Conservation (phyloP, 176 grass and related monocot species). For the Aegilops longissima region DNA sequence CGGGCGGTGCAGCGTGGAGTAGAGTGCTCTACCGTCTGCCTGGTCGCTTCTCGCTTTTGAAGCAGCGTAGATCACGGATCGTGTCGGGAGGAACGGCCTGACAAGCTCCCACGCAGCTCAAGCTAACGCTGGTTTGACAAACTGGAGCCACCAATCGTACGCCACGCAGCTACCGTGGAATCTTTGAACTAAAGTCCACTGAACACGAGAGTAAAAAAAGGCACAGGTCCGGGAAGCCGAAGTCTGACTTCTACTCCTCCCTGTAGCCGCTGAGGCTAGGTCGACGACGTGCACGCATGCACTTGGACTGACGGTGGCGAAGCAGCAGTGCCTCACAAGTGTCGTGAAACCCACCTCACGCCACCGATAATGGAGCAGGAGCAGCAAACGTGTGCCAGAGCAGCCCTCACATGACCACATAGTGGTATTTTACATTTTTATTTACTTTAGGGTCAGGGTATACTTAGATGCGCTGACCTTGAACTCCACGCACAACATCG, state of each 20-base stretch:
- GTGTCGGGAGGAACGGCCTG: background rate
- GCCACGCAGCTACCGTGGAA: background rate
- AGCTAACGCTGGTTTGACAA: background rate
- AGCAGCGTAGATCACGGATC: background rate
- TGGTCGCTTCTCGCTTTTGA: background rate
- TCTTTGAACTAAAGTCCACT: background rate
- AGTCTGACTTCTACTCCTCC: background rate
- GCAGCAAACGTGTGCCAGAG: too few relatives aligned
- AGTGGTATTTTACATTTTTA: too few relatives aligned
- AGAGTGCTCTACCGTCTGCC: too few relatives aligned
- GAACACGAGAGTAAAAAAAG: background rate
- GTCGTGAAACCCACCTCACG: background rate
- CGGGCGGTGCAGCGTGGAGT: too few relatives aligned
- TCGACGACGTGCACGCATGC: background rate
- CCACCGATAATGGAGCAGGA: background rate
- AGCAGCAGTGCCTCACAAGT: background rate
- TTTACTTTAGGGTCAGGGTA: too few relatives aligned
- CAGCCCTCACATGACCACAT: too few relatives aligned
- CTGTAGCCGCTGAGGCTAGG: background rate
- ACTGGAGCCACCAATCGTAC: background rate
- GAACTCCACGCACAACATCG: too few relatives aligned
- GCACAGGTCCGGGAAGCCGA: background rate
- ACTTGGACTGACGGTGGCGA: background rate
- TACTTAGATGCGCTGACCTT: too few relatives aligned
- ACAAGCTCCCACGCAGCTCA: background rate